These are phyloP conservation scores for Exophiala sideris DNA, from an alignment of 2,329 filamentous ascomycete genomes.

Conservation along the genomic window DNA sequence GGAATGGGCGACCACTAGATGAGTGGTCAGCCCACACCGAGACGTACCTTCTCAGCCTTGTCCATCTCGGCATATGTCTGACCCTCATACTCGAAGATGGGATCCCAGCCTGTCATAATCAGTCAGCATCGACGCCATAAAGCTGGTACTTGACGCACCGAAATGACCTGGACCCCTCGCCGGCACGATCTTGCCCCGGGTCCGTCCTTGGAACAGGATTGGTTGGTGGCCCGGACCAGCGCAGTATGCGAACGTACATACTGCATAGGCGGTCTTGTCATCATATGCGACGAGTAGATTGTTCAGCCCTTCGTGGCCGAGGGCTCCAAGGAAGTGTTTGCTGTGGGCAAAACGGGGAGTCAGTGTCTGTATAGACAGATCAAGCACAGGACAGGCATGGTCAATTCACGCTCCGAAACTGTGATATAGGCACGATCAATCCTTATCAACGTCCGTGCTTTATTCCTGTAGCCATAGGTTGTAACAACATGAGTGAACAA, in stretches of 20 bases:
- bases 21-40: background rate
- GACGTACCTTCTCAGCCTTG: conserved; percentile 75
- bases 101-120: conserved; percentile 73
- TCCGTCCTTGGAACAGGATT: conserved; percentile 87
- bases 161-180: conserved; percentile 77
- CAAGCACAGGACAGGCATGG: no score
- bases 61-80: conserved; percentile 97
- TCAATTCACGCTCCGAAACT: no score
- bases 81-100: conserved; percentile 90
- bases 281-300: conserved; percentile 84
- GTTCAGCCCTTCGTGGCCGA: conserved; percentile 83
- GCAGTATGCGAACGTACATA: conserved; percentile 94
- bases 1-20: background rate
- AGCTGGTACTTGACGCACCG: no score
- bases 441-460: no score
- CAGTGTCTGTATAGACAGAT: no score
- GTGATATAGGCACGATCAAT: no score
- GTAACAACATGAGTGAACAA: no score
- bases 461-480: no score
- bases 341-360: conserved; percentile 45
- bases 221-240: conserved; percentile 79
- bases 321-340: conserved; percentile 85
- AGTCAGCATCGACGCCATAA: background rate
- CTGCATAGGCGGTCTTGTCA: conserved; percentile 86
- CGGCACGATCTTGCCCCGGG: conserved; percentile 79